These are phyloP conservation scores for Luffa aegyptiaca DNA, from an alignment of 306 rosid genomes.

Conservation along the genomic window DNA sequence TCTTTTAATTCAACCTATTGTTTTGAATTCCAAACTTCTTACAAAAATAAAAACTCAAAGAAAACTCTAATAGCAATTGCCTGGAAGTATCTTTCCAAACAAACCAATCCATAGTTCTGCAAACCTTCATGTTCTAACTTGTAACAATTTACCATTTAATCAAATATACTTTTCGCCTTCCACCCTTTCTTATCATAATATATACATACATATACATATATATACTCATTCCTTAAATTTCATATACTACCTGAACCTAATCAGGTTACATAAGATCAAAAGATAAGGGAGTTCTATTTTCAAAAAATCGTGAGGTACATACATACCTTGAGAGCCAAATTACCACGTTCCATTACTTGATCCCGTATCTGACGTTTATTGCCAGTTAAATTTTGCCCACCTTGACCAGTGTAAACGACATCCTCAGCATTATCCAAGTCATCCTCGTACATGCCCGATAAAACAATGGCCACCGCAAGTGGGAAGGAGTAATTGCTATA, in stretches of 20 bases:
- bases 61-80: not conserved
- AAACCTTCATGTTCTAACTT: not conserved
- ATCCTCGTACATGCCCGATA: conserved; percentile 96
- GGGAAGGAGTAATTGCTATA: conserved; percentile 41
- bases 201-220: not conserved
- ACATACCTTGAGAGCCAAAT: conserved; percentile 94
- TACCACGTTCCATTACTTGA: conserved; percentile 71
- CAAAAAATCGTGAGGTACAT: conserved; percentile 10
- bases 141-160: not conserved
- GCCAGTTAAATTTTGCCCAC: conserved; percentile 84
- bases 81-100: not conserved
- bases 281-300: not conserved
- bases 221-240: not conserved
- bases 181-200: not conserved
- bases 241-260: not conserved
- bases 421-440: conserved; percentile 93
- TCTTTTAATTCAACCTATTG: not conserved
- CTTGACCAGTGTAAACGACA: conserved; percentile 92
- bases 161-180: not conserved
- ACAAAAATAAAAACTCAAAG: not conserved
- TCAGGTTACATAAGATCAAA: not conserved
- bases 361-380: conserved; percentile 73
- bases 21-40: not conserved
- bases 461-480: conserved; percentile 76
- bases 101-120: not conserved